phyloP scores from a whole-genome alignment of 1,284 basidiomycete species.

The Cryptococcus wingfieldii region DNA sequence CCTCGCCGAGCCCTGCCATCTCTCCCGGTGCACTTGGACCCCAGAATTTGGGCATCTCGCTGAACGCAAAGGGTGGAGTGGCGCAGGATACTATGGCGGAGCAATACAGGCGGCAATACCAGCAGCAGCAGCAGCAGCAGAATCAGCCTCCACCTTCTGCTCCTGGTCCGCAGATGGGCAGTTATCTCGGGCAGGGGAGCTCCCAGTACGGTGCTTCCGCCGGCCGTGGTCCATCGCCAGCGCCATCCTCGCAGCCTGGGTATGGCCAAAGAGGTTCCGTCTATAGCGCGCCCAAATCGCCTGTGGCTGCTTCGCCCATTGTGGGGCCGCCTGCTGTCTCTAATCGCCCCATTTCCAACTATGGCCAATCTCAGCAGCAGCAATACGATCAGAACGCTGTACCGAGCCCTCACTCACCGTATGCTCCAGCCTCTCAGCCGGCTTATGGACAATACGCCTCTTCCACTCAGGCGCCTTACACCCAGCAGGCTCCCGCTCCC shows the following conservation, averaged over 20 bases:
- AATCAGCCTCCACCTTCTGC: conserved; percentile 25
- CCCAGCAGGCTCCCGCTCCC: neutral
- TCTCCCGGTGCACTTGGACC: conserved; percentile 34
- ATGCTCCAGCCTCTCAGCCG: conserved; percentile 8
- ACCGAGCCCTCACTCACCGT: conserved; percentile 23
- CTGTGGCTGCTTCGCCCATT: conserved; percentile 4
- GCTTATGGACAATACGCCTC: conserved; percentile 13
- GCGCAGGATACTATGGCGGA: conserved; percentile 74
- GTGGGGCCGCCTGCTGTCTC: conserved; percentile 12
- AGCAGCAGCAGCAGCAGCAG: conserved; percentile 39
- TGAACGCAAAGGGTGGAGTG: conserved; percentile 73
- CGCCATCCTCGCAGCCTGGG: neutral
- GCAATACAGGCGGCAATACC: conserved; percentile 48
- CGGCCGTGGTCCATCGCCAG: neutral
- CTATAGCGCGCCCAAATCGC: conserved; percentile 18
- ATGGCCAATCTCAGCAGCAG: conserved; percentile 9
- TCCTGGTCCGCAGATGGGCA: conserved; percentile 9
- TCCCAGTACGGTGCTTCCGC: conserved; percentile 11
- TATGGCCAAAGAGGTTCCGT: conserved; percentile 7
- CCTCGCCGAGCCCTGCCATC: conserved; percentile 36
- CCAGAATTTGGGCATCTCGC: conserved; percentile 62
- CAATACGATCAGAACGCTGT: conserved; percentile 15
- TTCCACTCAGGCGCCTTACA: neutral
- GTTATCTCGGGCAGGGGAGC: conserved; percentile 12
- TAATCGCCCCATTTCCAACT: conserved; percentile 22